Evolutionary conservation across 1,284 basidiomycete species (phyloP).

Genomic region (Neonothopanus nambi): DNA sequence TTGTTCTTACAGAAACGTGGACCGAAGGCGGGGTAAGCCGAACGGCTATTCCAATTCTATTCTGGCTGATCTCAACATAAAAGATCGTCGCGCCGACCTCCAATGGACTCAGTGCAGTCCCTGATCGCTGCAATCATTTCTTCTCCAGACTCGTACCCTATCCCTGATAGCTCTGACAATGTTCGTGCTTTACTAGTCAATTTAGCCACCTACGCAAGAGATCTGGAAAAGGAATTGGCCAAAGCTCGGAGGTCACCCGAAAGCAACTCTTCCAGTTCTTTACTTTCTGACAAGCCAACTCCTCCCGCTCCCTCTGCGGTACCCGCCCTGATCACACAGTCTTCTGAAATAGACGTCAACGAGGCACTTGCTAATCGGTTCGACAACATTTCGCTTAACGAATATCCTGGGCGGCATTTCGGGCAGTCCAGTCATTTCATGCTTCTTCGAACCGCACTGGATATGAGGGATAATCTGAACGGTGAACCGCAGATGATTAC

Average conservation of each 20-base stretch:
- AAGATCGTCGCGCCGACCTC: background rate
- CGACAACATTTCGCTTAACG: conserved; percentile 15
- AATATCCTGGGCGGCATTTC: conserved; percentile 12
- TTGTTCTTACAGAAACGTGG: conserved; percentile 14
- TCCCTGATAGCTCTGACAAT: conserved; percentile 15
- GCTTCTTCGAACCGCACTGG: conserved; percentile 11
- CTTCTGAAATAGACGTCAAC: conserved; percentile 1
- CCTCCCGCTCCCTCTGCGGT: background rate
- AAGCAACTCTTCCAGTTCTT: no score
- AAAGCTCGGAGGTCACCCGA: conserved; percentile 6
- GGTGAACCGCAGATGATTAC: background rate
- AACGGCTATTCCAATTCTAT: background rate
- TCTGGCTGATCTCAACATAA: background rate
- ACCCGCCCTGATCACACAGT: background rate
- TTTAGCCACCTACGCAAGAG: conserved; percentile 18
- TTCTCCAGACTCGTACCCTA: conserved; percentile 14
- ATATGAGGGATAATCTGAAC: background rate
- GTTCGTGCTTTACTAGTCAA: conserved; percentile 15
- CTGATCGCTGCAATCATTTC: conserved; percentile 20
- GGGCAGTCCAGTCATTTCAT: conserved; percentile 12
- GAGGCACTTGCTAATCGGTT: conserved; percentile 16
- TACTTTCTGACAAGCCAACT: background rate
- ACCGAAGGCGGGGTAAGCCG: background rate
- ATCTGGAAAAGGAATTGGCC: conserved; percentile 18
- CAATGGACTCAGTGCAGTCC: conserved; percentile 4